Percentiles rank a stretch among this genome's conserved stretches.
These are phyloP conservation scores for Hypoxylon sp. DNA, from an alignment of 2,329 filamentous ascomycete genomes.

Conservation along the genomic window DNA sequence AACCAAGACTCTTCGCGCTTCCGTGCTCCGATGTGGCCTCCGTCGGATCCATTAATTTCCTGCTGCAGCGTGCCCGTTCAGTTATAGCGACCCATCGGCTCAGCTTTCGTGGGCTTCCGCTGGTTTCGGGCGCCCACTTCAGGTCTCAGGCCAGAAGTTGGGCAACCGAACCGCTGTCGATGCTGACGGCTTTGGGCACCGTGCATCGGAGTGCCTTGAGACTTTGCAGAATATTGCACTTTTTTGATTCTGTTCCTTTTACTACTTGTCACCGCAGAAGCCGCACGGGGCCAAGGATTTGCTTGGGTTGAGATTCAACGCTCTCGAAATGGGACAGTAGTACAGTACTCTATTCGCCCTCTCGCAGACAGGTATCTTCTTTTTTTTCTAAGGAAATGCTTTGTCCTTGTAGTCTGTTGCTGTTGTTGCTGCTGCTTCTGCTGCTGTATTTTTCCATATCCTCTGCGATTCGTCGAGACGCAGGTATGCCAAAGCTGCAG, in stretches of 20 bases:
- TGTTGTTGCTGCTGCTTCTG: no score
- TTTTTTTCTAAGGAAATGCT: constrained; percentile 6
- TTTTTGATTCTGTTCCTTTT: constrained; percentile 1
- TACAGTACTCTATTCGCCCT: constrained; percentile 19
- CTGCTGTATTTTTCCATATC: constrained; percentile 2
- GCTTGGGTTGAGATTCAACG: constrained; percentile 1
- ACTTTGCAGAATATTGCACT: constrained; percentile 12
- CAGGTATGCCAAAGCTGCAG: constrained; percentile 4
- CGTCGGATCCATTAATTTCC: constrained; percentile 11
- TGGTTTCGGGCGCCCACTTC: constrained; percentile 22
- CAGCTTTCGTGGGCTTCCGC: constrained; percentile 1
- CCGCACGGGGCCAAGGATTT: constrained; percentile 7
- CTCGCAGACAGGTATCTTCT: constrained; percentile 13
- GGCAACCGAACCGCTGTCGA: constrained; percentile 20
- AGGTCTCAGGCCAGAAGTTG: constrained; percentile 2
- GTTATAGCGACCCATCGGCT: constrained; percentile 10
- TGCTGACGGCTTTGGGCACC: constrained; percentile 1
- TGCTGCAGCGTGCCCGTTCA: constrained; percentile 16
- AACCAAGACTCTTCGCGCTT: constrained; percentile 4
- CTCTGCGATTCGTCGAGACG: constrained; percentile 14
- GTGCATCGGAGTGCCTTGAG: neutral
- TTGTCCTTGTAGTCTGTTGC: constrained; percentile 2
- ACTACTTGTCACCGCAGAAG: neutral
- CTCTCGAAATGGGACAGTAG: constrained; percentile 5
- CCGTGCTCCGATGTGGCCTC: constrained; percentile 1